Evolutionary conservation across 805 yeast species (phyloP).

Genomic region (Pichia ethanolica): DNA sequence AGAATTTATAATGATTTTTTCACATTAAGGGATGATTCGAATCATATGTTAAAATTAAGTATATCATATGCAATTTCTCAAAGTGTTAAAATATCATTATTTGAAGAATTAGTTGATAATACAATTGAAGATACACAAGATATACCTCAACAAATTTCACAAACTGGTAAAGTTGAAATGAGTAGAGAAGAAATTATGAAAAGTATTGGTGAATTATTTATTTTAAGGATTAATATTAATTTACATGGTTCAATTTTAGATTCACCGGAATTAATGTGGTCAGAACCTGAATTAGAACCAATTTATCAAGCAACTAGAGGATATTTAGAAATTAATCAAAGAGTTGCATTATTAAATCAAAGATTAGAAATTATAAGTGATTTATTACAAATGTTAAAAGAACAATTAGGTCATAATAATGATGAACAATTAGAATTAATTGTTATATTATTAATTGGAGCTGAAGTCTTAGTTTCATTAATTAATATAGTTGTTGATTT

Average conservation of each 20-base stretch:
- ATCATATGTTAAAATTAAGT: conserved; percentile 86
- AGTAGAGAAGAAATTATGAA: conserved; percentile 92
- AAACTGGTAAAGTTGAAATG: conserved; percentile 92
- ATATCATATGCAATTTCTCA: conserved; percentile 96
- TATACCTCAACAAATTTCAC: conserved; percentile 92
- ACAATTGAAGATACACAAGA: conserved; percentile 97
- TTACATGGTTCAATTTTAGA: conserved; percentile 85
- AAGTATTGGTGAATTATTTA: conserved; percentile 91
- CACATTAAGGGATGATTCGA: conserved; percentile 80
- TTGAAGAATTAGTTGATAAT: conserved; percentile 93
- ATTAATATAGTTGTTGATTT: conserved; percentile 55
- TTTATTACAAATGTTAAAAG: conserved; percentile 90
- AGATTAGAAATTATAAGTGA: conserved; percentile 91
- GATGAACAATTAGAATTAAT: conserved; percentile 88
- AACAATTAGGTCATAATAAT: conserved; percentile 91
- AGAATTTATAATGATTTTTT: conserved; percentile 93
- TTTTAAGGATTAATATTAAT: conserved; percentile 73
- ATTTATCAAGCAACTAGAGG: conserved; percentile 96
- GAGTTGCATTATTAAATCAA: conserved; percentile 85
- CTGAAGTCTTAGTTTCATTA: conserved; percentile 83
- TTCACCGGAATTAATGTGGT: conserved; percentile 98
- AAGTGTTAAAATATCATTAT: conserved; percentile 87
- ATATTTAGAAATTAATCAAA: conserved; percentile 87
- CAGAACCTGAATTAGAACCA: conserved; percentile 96
- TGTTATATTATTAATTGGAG: conserved; percentile 84